phyloP scores from a whole-genome alignment of 352 stramenopile species.

The Phytopythium kandeliae region DNA sequence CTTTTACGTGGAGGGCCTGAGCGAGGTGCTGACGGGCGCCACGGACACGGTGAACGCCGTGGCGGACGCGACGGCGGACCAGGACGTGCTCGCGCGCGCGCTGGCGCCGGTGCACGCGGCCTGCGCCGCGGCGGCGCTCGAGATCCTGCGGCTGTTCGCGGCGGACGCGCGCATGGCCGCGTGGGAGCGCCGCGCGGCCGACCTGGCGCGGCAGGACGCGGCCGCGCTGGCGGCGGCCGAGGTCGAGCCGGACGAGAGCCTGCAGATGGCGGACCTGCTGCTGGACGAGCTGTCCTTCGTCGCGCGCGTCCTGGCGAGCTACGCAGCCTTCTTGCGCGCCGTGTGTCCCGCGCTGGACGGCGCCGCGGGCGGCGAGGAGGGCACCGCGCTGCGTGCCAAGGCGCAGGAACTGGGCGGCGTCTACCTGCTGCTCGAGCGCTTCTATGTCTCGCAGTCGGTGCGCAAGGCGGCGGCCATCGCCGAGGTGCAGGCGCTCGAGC shows the following conservation, averaged over 20 bases:
- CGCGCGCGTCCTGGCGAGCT: conserved; percentile 66
- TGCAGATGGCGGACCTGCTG: conserved; percentile 85
- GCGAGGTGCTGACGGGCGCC: conserved; percentile 59
- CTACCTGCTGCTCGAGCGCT: conserved; percentile 77
- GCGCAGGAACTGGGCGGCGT: conserved; percentile 74
- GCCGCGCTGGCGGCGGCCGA: conserved; percentile 14
- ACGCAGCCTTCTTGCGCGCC: conserved; percentile 45
- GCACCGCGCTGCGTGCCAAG: conserved; percentile 49
- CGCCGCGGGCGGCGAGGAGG: conserved; percentile 11
- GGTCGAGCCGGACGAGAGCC: conserved; percentile 70
- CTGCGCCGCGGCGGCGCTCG: conserved; percentile 41
- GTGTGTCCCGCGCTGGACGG: conserved; percentile 45
- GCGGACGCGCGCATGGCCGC: conserved; percentile 64
- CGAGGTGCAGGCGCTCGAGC: conserved; percentile 67
- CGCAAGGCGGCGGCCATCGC: conserved; percentile 81
- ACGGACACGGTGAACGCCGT: conserved; percentile 80
- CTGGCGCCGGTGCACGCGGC: conserved; percentile 57
- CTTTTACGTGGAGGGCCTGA: conserved; percentile 76
- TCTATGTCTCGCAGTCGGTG: conserved; percentile 83
- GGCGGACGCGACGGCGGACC: conserved; percentile 44
- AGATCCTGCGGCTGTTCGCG: conserved; percentile 73
- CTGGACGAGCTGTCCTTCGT: conserved; percentile 78
- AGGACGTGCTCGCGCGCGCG: conserved; percentile 30
- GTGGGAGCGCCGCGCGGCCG: conserved; percentile 68
- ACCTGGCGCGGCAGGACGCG: conserved; percentile 40